Conservation (phyloP, 106 monocot species). For the Dendrobium catenatum region DNA sequence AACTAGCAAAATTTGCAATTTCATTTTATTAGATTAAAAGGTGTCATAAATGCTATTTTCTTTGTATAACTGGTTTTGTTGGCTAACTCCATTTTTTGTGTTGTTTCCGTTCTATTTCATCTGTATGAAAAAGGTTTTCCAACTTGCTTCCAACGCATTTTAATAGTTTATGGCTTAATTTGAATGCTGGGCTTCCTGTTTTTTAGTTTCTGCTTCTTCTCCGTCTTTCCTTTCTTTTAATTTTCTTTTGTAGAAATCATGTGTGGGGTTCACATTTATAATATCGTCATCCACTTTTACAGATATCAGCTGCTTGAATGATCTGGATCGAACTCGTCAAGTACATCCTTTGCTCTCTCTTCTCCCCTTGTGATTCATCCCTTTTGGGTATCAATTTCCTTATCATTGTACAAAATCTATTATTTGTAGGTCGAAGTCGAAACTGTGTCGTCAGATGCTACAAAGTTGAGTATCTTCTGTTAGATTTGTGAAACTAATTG, state of each 20-base stretch:
- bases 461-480: constrained; percentile 39
- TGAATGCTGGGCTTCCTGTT: background rate
- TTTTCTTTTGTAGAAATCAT: background rate
- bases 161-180: background rate
- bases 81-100: no score
- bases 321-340: constrained; percentile 24
- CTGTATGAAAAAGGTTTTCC: no score
- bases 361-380: background rate
- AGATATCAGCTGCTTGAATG: constrained; percentile 36
- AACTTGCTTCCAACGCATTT: no score
- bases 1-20: no score
- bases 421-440: constrained; percentile 40
- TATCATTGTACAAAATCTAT: background rate
- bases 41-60: no score
- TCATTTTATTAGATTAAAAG: no score
- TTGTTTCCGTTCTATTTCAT: no score
- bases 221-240: background rate
- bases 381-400: background rate
- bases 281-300: constrained; percentile 11
- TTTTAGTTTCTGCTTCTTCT: background rate
- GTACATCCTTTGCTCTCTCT: constrained; percentile 21
- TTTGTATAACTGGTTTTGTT: no score
- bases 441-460: constrained; percentile 56
- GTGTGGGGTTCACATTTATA: background rate
- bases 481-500: background rate